These are phyloP conservation scores for Trichoderma breve DNA, from an alignment of 2,329 filamentous ascomycete genomes.

Conservation along the genomic window DNA sequence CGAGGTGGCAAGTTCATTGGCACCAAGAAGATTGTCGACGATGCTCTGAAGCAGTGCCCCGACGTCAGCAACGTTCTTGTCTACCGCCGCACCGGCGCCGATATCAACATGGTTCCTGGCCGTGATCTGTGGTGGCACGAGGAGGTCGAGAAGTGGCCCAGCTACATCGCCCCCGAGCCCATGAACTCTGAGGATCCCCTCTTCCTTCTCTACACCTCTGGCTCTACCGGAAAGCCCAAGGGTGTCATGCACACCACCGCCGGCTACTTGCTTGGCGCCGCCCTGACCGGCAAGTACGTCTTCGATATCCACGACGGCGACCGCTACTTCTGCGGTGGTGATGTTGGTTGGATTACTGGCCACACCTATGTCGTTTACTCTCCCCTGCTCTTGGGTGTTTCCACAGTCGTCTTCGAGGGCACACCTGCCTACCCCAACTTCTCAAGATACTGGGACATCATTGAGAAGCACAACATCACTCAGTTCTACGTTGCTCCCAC, in stretches of 20 bases:
- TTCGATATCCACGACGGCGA: slow-evolving; percentile 97
- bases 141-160: slow-evolving; percentile 94
- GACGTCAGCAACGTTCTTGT: slow-evolving; percentile 83
- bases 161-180: slow-evolving; percentile 83
- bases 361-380: slow-evolving; percentile 99
- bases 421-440: slow-evolving; percentile 97
- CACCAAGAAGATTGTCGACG: slow-evolving; percentile 99
- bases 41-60: slow-evolving; percentile 93
- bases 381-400: slow-evolving; percentile 85
- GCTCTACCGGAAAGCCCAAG: slow-evolving; percentile 97
- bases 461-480: slow-evolving; percentile 90
- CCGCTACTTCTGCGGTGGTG: slow-evolving; percentile 94
- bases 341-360: slow-evolving; percentile 98
- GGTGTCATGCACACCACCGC: slow-evolving; percentile 97
- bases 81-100: slow-evolving; percentile 90
- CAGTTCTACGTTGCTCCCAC: slow-evolving; percentile 99
- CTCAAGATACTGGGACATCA: slow-evolving; percentile 98
- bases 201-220: slow-evolving; percentile 96
- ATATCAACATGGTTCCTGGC: slow-evolving; percentile 85
- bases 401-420: slow-evolving; percentile 96
- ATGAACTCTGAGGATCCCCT: slow-evolving; percentile 94
- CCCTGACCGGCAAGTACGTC: slow-evolving; percentile 94
- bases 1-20: slow-evolving; percentile 95
- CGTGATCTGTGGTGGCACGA: slow-evolving; percentile 98
- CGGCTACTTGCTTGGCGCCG: slow-evolving; percentile 91